Percentiles rank a stretch among this genome's conserved stretches.
These are phyloP conservation scores for Shiraia sp. DNA, from an alignment of 2,329 filamentous ascomycete genomes.

Conservation along the genomic window DNA sequence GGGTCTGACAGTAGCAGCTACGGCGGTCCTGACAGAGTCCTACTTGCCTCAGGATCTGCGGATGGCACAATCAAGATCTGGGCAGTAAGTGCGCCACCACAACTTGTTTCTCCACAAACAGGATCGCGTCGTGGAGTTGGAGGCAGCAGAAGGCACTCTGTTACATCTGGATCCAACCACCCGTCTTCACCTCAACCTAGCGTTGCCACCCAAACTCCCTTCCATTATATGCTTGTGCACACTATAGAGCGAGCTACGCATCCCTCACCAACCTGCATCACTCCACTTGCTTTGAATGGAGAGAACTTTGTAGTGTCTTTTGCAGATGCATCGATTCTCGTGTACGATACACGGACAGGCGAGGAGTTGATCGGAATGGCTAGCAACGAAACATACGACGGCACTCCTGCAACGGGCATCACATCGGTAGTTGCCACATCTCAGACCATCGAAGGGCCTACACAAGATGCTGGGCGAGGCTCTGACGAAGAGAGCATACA, in stretches of 20 bases:
- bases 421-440: conserved; percentile 91
- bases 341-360: conserved; percentile 89
- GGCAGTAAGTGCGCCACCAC: conserved; percentile 90
- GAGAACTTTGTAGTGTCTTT: conserved; percentile 94
- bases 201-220: conserved; percentile 80
- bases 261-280: conserved; percentile 87
- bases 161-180: conserved; percentile 92
- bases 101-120: conserved; percentile 78
- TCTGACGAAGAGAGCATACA: conserved; percentile 75
- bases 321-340: conserved; percentile 83
- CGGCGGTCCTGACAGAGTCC: conserved; percentile 80
- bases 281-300: conserved; percentile 79
- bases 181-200: conserved; percentile 88
- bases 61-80: conserved; percentile 92
- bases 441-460: conserved; percentile 70
- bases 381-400: conserved; percentile 90
- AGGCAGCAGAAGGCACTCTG: conserved; percentile 84
- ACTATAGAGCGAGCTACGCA: conserved; percentile 73
- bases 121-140: conserved; percentile 69
- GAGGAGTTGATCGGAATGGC: conserved; percentile 94
- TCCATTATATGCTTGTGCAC: conserved; percentile 85
- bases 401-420: conserved; percentile 78
- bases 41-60: conserved; percentile 88
- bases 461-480: conserved; percentile 65
- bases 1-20: conserved; percentile 71